phyloP scores from a whole-genome alignment of 1,139 yeast genomes.

The Pichia sp. region DNA sequence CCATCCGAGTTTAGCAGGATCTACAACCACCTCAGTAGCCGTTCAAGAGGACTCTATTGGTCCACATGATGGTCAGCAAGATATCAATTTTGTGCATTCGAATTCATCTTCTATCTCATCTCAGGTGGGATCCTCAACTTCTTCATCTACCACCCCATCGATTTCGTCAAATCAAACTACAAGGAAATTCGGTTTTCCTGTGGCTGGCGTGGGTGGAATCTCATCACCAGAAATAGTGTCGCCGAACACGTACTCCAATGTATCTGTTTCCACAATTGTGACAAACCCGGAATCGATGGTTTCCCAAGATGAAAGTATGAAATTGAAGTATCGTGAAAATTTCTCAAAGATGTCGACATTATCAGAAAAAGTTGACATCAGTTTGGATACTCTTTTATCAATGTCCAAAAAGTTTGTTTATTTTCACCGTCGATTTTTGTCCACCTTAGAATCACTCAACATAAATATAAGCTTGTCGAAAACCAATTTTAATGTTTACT shows the following conservation, averaged over 20 bases:
- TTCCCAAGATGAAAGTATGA: conserved; percentile 5
- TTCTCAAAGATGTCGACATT: conserved; percentile 15
- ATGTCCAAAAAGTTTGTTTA: conserved; percentile 20
- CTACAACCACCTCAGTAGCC: background rate
- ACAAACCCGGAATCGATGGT: conserved; percentile 1
- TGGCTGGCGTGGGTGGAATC: background rate
- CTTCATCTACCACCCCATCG: conserved; percentile 14
- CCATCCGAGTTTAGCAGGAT: background rate
- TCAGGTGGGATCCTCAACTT: conserved; percentile 14
- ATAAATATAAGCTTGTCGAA: conserved; percentile 5
- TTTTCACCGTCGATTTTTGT: conserved; percentile 20
- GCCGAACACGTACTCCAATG: conserved; percentile 4
- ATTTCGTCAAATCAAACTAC: conserved; percentile 11
- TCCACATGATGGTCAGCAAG: conserved; percentile 2
- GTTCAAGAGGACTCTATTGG: background rate
- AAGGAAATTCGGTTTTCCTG: conserved; percentile 5
- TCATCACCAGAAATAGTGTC: conserved; percentile 11
- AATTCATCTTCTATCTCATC: conserved; percentile 19
- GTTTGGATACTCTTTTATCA: conserved; percentile 11
- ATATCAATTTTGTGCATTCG: conserved; percentile 10
- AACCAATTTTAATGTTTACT: conserved; percentile 15
- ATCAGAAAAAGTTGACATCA: background rate
- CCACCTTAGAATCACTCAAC: conserved; percentile 13
- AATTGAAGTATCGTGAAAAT: conserved; percentile 9
- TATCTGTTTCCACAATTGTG: background rate